Conservation (phyloP, 2,329 filamentous ascomycete genomes). For the Aspergillus ochraceus region DNA sequence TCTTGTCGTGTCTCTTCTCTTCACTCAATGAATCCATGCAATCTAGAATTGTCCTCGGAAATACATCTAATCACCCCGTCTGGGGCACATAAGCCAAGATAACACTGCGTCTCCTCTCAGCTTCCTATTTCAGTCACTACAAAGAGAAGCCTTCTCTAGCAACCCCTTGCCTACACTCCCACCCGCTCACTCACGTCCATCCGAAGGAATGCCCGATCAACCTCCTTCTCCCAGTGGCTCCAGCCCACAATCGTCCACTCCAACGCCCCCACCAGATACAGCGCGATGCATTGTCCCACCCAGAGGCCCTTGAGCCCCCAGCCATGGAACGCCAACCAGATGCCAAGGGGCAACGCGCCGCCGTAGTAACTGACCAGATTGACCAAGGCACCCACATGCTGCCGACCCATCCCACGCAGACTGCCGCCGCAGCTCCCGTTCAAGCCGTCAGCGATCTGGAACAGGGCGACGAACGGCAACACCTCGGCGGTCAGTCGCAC, state of each 20-base stretch:
- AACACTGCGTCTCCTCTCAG: slow-evolving; percentile 13
- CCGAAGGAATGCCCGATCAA: slow-evolving; percentile 67
- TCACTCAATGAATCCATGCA: not conserved
- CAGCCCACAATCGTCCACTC: slow-evolving; percentile 79
- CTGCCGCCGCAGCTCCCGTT: slow-evolving; percentile 83
- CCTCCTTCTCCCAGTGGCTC: slow-evolving; percentile 75
- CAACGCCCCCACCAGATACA: slow-evolving; percentile 74
- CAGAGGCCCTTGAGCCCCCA: slow-evolving; percentile 80
- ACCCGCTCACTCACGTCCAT: slow-evolving; percentile 56
- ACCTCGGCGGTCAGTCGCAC: slow-evolving; percentile 73
- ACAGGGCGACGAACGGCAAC: slow-evolving; percentile 82
- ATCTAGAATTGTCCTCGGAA: not conserved
- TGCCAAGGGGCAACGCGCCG: slow-evolving; percentile 76
- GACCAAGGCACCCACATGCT: slow-evolving; percentile 79
- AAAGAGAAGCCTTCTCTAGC: not conserved
- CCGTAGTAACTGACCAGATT: slow-evolving; percentile 84
- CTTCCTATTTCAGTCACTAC: slow-evolving; percentile 46
- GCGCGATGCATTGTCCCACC: slow-evolving; percentile 77
- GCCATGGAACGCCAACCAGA: slow-evolving; percentile 81
- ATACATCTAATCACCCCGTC: not conserved
- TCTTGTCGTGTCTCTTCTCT: not conserved
- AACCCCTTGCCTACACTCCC: slow-evolving; percentile 16
- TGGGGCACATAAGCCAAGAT: not conserved
- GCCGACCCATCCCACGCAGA: slow-evolving; percentile 78
- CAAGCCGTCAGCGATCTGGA: slow-evolving; percentile 85